Base-by-base conservation (phyloP, 2,329 filamentous ascomycete species). In the Penicillium sp. region DNA sequence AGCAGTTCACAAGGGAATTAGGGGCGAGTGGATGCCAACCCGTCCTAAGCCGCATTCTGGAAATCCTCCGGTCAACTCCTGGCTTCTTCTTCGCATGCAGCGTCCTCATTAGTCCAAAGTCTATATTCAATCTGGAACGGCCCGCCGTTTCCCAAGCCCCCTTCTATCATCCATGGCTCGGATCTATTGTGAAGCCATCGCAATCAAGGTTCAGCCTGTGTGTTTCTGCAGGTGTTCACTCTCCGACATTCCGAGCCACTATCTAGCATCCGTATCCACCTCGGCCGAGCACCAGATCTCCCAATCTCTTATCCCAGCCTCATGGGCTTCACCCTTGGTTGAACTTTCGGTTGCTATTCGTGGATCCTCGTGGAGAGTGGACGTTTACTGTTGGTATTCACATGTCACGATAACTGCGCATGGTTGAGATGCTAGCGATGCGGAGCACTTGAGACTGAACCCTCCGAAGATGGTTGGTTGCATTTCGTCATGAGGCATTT, bases 21-120 rank as follows among this genome's bases (percentile, higher is more conserved):
- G 31, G 29, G 30, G 45, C 31, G 45, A 50, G 45, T 36, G 47
- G 26, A 44, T 23, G 18, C 31, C 19, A 36, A 36, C 8, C 27
- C 26, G 37, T 44, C 43, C 50, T 50, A 52, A 47, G 17, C 50
- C 47, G 25, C 29, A 47, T 52, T 50, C 45, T 47, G 52, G 31
- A 52, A 55, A 41, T 48, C 21, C 44, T 48, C 52, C 52, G 52
- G 17, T 15, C 23, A 8, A 16, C 32, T 26, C 26, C 23, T 32
- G 28, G 16, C 11, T 36, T 27, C 23, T 30, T 29, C 19, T 27
- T 21, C 25, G 15, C 18, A 32, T 26, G 21, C 21, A 28, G 10
- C 26, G 29, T 31, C 23, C 34, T 15, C 37, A 15, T 45, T 44
- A 44, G 33, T 10, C 16, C 26, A 45, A 53, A 54, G 34, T 47